phyloP scores from a whole-genome alignment of 1,284 basidiomycete species.

The Agaricales sp. region DNA sequence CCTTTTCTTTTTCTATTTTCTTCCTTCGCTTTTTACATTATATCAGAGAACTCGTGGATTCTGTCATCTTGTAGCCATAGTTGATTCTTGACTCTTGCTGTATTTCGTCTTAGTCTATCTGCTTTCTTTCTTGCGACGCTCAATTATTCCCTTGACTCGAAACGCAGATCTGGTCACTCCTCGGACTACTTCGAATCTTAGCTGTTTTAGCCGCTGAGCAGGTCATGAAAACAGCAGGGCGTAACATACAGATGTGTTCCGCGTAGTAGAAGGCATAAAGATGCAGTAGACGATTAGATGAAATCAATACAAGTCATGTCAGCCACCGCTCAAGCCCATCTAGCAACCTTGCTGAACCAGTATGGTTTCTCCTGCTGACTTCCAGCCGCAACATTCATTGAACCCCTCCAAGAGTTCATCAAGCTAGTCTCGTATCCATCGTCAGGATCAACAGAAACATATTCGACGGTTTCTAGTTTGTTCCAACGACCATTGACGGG shows the following conservation, averaged over 20 bases:
- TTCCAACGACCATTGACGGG: conserved; percentile 78
- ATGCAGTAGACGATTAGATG: too few species aligned
- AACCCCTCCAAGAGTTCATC: background rate
- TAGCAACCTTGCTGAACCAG: conserved; percentile 79
- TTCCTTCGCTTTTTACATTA: background rate
- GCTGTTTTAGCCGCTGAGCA: too few species aligned
- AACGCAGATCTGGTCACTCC: too few species aligned
- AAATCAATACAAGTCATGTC: too few species aligned
- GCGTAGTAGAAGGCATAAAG: too few species aligned
- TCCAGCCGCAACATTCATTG: conserved; percentile 39
- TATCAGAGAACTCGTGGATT: background rate
- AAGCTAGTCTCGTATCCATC: conserved; percentile 53
- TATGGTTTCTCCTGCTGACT: conserved; percentile 83
- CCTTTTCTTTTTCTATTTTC: background rate
- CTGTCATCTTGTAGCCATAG: background rate
- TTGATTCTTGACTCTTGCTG: too few species aligned
- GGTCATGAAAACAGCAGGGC: too few species aligned
- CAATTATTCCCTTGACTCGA: too few species aligned
- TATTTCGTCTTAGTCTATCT: too few species aligned
- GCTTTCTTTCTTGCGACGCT: too few species aligned
- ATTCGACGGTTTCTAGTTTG: conserved; percentile 67
- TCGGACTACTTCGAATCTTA: too few species aligned
- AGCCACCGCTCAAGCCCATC: background rate
- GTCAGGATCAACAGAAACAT: conserved; percentile 64
- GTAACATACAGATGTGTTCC: too few species aligned